Conservation (phyloP, 139 green algal species). For the Dunaliella sp. region DNA sequence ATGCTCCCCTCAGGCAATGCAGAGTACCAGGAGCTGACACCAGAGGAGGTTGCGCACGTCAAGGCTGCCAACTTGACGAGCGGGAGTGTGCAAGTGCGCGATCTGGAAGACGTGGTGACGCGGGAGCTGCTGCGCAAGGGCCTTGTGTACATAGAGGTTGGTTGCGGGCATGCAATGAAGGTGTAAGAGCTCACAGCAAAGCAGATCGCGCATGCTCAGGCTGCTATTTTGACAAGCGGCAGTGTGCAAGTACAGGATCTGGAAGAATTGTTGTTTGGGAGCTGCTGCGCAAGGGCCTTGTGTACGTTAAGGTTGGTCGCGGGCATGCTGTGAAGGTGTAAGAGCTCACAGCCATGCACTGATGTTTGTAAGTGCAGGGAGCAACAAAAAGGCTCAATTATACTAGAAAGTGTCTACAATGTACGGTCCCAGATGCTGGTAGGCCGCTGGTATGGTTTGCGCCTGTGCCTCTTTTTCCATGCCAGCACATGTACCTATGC, state of each 20-base stretch:
- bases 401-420: no score
- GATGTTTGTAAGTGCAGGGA: no score
- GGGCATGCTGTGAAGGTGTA: no score
- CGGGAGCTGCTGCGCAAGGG: constrained; percentile 47
- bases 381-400: no score
- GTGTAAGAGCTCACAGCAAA: constrained; percentile 63
- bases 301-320: constrained; percentile 69
- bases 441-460: no score
- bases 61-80: constrained; percentile 33
- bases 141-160: constrained; percentile 79
- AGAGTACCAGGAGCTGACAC: constrained; percentile 71
- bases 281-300: constrained; percentile 62
- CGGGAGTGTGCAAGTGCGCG: constrained; percentile 7
- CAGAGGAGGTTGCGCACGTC: constrained; percentile 68
- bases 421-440: no score
- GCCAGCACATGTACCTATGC: no score
- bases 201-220: constrained; percentile 67
- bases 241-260: constrained; percentile 23
- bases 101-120: constrained; percentile 35
- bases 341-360: constrained; percentile 71
- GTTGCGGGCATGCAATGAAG: no score
- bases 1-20: constrained; percentile 60
- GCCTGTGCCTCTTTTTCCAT: no score
- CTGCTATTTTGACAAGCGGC: constrained; percentile 13
- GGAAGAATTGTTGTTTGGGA: constrained; percentile 26